These are phyloP conservation scores for Ustilago tritici DNA, from an alignment of 1,284 basidiomycete genomes.

Conservation along the genomic window DNA sequence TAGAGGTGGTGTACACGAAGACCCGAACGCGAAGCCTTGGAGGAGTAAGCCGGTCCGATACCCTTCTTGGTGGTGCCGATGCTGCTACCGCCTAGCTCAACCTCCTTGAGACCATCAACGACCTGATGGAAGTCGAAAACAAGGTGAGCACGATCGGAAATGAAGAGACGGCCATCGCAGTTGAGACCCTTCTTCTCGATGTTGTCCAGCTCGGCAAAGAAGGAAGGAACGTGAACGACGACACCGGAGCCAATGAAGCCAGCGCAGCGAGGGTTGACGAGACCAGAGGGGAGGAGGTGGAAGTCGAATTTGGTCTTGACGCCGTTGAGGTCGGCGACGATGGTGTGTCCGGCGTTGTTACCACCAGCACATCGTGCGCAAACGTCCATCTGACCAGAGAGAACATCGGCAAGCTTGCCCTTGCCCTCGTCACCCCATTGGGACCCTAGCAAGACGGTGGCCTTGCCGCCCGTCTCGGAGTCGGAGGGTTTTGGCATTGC, in stretches of 20 bases:
- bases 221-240: constrained; percentile 93
- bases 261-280: constrained; percentile 87
- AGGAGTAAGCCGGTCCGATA: constrained; percentile 97
- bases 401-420: constrained; percentile 68
- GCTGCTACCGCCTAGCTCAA: constrained; percentile 88
- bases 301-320: constrained; percentile 90
- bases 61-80: constrained; percentile 98
- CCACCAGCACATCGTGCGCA: constrained; percentile 97
- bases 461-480: constrained; percentile 62
- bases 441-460: constrained; percentile 66
- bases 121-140: constrained; percentile 99
- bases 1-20: constrained; percentile 96
- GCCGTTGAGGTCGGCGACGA: constrained; percentile 83
- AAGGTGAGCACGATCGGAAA: constrained; percentile 95
- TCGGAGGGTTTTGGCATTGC: constrained; percentile 65
- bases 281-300: constrained; percentile 91
- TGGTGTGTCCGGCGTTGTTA: constrained; percentile 98
- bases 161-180: constrained; percentile 85
- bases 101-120: constrained; percentile 97
- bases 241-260: constrained; percentile 94
- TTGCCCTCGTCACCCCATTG: constrained; percentile 70
- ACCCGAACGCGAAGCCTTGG: constrained; percentile 95
- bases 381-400: constrained; percentile 81
- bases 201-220: constrained; percentile 92
- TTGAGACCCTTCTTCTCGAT: constrained; percentile 83